Evolutionary conservation across 1,284 basidiomycete genomes (phyloP), one percentile per base, ranked within the genome.

Genomic region (Cutaneotrichosporon cavernicola): DNA sequence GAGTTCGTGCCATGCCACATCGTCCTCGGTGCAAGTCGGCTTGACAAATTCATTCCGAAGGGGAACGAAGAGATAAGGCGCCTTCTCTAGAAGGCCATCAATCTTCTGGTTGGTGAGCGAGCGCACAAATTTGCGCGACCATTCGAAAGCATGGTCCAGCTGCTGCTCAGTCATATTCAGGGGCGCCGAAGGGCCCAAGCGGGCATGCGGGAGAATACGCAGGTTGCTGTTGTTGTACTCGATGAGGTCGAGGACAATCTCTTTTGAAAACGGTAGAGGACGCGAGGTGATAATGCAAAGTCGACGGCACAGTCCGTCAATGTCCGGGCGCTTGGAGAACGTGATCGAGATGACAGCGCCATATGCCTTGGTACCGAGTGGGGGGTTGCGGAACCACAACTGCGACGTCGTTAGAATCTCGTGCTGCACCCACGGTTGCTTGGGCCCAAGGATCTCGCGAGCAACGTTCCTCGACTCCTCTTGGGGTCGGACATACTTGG

Each of bases 1-100:
- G 7, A 79, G 63, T 30, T 77, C 73, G 13, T 69, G 64, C 77
- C 77, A 79, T 11, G 68, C 70, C n/a, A 79, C 67, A 56, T 73
- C 70, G 26, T 1, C 36, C 47, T 13, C 30, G 5, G 26, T 49
- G 49, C 26, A 53, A 18, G 16, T 16, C 49, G 21, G 46, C 40
- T 1, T 43, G 38, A 0, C 47, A 36, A 49, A 65, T 70, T 10
- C 56, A 46, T 10, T 31, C 3, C 13, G 55, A 47, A 76, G 61
- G 31, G 77, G 77, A 1, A 74, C 64, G 1, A 79, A 13, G 11
- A 76, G 61, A 69, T 71, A 74, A 16, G 67, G 63, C 7, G 71
- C 58, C 1, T 60, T 56, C 10, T 60, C 56, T 26, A 72, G 34
- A 2, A 65, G 55, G 3, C 64, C 64, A 21, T 62, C 63, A 22